Conservation (phyloP, 192 early-diverging fungal species). For the Gonapodya prolifera region DNA sequence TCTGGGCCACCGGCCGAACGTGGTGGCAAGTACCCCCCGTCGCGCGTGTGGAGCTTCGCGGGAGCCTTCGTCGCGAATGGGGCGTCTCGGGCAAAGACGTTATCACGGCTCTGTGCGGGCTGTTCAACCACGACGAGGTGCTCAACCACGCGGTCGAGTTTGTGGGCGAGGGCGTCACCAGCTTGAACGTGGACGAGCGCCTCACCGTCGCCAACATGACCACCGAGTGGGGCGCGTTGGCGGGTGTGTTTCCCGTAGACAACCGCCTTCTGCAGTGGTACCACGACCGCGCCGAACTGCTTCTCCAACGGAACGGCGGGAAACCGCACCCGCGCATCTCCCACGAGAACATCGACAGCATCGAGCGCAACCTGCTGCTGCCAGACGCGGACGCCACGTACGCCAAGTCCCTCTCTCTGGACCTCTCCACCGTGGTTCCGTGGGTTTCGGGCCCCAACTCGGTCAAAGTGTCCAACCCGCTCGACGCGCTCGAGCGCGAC, state of each 20-base stretch:
- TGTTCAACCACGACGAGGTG: constrained; percentile 88
- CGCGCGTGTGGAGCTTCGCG: constrained; percentile 75
- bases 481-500: constrained; percentile 56
- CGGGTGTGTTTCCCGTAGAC: constrained; percentile 93
- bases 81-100: constrained; percentile 96
- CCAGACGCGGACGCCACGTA: constrained; percentile 52
- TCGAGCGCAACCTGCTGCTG: constrained; percentile 14
- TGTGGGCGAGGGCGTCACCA: constrained; percentile 49
- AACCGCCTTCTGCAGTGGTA: constrained; percentile 61
- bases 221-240: constrained; percentile 98
- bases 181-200: constrained; percentile 73
- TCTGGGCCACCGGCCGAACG: constrained; percentile 94
- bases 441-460: constrained; percentile 90
- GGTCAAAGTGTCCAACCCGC: constrained; percentile 81
- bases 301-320: constrained; percentile 11
- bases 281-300: constrained; percentile 36
- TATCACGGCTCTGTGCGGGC: constrained; percentile 83
- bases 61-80: constrained; percentile 39
- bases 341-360: constrained; percentile 15
- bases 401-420: constrained; percentile 73
- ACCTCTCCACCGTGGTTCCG: constrained; percentile 75
- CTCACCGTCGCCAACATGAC: constrained; percentile 99
- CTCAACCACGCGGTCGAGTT: constrained; percentile 97
- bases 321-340: constrained; percentile 29
- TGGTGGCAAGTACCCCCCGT: constrained; percentile 99